phyloP scores from a whole-genome alignment of 2,329 filamentous ascomycete species.

The Aspergillus amoenus region DNA sequence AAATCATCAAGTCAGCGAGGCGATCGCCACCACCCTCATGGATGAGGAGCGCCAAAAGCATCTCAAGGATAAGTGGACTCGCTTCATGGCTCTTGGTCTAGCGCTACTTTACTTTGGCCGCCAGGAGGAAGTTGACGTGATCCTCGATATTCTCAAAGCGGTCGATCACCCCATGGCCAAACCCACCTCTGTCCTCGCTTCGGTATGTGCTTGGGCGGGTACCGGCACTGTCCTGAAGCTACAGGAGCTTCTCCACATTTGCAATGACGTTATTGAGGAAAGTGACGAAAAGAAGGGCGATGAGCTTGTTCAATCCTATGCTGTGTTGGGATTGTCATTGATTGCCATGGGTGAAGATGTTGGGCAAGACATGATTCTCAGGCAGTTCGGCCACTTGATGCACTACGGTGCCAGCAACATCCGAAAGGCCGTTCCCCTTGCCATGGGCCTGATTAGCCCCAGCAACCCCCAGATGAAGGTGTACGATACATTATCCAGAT shows the following conservation, averaged over 20 bases:
- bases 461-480: slow-evolving; percentile 99
- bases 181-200: slow-evolving; percentile 89
- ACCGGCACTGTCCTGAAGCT: slow-evolving; percentile 97
- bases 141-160: slow-evolving; percentile 92
- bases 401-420: slow-evolving; percentile 98
- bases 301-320: slow-evolving; percentile 92
- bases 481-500: slow-evolving; percentile 94
- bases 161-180: slow-evolving; percentile 97
- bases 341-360: slow-evolving; percentile 98
- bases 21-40: slow-evolving; percentile 87
- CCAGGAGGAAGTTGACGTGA: slow-evolving; percentile 98
- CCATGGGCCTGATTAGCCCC: slow-evolving; percentile 93
- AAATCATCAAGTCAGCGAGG: slow-evolving; percentile 85
- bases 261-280: slow-evolving; percentile 95
- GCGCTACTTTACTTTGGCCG: slow-evolving; percentile 93
- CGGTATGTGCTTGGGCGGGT: slow-evolving; percentile 97
- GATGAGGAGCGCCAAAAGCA: slow-evolving; percentile 90
- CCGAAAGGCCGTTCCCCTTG: slow-evolving; percentile 89
- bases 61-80: slow-evolving; percentile 96
- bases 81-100: slow-evolving; percentile 91
- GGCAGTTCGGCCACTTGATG: slow-evolving; percentile 97
- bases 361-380: slow-evolving; percentile 96
- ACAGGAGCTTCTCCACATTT: slow-evolving; percentile 94
- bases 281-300: slow-evolving; percentile 93
- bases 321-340: slow-evolving; percentile 87